Evolutionary conservation across 2,329 filamentous ascomycete genomes (phyloP).

Genomic region (Chaetomium strumarium): DNA sequence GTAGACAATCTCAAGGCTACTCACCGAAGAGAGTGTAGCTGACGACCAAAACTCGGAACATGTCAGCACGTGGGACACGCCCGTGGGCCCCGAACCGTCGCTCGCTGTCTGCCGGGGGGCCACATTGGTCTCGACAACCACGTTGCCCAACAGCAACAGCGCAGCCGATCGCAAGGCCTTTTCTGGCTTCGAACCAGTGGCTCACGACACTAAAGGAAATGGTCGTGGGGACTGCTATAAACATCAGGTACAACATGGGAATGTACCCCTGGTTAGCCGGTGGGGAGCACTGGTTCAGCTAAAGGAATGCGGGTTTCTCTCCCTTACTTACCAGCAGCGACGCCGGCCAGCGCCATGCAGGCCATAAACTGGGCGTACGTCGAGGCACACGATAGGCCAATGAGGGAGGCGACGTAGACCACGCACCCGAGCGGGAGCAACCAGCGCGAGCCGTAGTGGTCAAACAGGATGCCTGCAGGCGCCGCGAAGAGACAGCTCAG

Average conservation of each 20-base stretch:
- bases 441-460: slow-evolving; percentile 20
- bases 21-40: slow-evolving; percentile 27
- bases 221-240: slow-evolving; percentile 24
- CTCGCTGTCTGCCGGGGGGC: not conserved
- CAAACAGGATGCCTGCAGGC: slow-evolving; percentile 23
- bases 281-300: not conserved
- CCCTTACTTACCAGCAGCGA: slow-evolving; percentile 21
- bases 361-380: slow-evolving; percentile 28
- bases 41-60: slow-evolving; percentile 26
- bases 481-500: slow-evolving; percentile 25
- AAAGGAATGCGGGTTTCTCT: not conserved
- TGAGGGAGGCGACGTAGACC: slow-evolving; percentile 24
- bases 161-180: slow-evolving; percentile 24
- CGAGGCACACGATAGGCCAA: slow-evolving; percentile 27
- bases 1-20: too few species aligned
- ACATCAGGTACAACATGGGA: not conserved
- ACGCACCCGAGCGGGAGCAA: slow-evolving; percentile 21
- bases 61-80: slow-evolving; percentile 7
- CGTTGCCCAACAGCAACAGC: slow-evolving; percentile 22
- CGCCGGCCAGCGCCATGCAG: slow-evolving; percentile 27
- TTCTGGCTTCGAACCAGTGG: slow-evolving; percentile 25
- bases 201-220: slow-evolving; percentile 25
- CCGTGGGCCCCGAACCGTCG: slow-evolving; percentile 3
- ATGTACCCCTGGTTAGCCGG: not conserved
- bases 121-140: slow-evolving; percentile 22